These are phyloP conservation scores for Penicillium brevicompactum DNA, from an alignment of 2,329 filamentous ascomycete genomes.

Conservation along the genomic window DNA sequence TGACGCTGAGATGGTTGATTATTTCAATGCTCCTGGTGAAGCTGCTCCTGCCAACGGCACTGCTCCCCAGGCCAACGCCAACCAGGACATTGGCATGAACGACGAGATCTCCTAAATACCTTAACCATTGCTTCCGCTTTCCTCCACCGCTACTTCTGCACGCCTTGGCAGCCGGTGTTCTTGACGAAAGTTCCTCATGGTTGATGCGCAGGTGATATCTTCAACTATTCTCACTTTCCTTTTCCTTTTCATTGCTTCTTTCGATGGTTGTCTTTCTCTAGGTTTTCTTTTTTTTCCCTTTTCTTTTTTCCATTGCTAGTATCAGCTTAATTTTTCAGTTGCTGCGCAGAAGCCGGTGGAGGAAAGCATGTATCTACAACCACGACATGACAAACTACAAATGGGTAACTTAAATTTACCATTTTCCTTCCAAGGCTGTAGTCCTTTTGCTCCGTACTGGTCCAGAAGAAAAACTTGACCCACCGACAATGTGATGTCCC, in stretches of 20 bases:
- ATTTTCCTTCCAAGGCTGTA: neutral
- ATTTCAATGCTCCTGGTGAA: slow-evolving; percentile 63
- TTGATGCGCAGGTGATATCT: slow-evolving; percentile 31
- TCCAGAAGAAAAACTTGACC: no score
- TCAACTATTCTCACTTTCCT: slow-evolving; percentile 16
- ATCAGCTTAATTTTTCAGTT: slow-evolving; percentile 9
- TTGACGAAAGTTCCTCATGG: slow-evolving; percentile 16
- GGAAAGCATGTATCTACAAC: slow-evolving; percentile 25
- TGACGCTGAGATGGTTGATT: slow-evolving; percentile 96
- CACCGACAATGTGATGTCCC: no score
- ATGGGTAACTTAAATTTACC: slow-evolving; percentile 1
- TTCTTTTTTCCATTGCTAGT: slow-evolving; percentile 14
- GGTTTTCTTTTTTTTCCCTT: slow-evolving; percentile 13
- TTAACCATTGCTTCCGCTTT: neutral
- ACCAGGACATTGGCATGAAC: slow-evolving; percentile 54
- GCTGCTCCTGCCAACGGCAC: slow-evolving; percentile 51
- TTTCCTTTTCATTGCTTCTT: slow-evolving; percentile 8
- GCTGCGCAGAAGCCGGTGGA: slow-evolving; percentile 10
- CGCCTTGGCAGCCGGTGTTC: slow-evolving; percentile 5
- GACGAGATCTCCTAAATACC: slow-evolving; percentile 57
- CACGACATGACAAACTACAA: slow-evolving; percentile 11
- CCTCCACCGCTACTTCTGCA: slow-evolving; percentile 5
- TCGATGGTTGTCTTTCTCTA: slow-evolving; percentile 12
- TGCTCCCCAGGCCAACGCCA: slow-evolving; percentile 52
- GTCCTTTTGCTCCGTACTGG: no score